These are phyloP conservation scores for Aspergillus biplanus DNA, from an alignment of 495 filamentous ascomycete genomes.

Conservation along the genomic window DNA sequence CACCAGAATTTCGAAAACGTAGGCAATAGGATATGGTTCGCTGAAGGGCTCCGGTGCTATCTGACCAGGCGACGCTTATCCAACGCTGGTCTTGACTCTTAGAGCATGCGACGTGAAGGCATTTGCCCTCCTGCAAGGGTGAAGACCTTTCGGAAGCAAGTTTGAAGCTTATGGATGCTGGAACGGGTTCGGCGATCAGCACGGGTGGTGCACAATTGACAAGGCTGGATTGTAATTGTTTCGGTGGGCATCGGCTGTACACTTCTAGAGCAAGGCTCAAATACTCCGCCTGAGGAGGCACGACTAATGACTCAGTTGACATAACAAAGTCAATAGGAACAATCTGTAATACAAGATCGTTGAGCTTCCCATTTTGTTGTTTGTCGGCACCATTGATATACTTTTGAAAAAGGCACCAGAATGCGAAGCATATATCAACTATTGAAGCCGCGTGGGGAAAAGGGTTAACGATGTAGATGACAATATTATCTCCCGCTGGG, in stretches of 20 bases:
- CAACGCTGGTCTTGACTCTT: conserved; percentile 82
- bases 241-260: conserved; percentile 78
- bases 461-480: conserved; percentile 86
- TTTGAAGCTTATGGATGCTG: conserved; percentile 78
- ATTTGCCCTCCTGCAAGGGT: conserved; percentile 79
- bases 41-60: conserved; percentile 77
- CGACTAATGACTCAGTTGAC: conserved; percentile 64
- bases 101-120: conserved; percentile 86
- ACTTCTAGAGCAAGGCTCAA: conserved; percentile 76
- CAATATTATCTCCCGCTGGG: conserved; percentile 63
- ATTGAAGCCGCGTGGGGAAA: conserved; percentile 65
- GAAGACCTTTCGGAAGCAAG: conserved; percentile 59
- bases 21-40: conserved; percentile 79
- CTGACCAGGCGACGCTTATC: conserved; percentile 91
- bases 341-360: conserved; percentile 82
- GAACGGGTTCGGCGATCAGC: conserved; percentile 71
- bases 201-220: conserved; percentile 68
- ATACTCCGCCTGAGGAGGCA: conserved; percentile 70
- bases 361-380: conserved; percentile 53
- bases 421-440: conserved; percentile 77
- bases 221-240: conserved; percentile 42
- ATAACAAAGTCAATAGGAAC: conserved; percentile 73
- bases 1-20: conserved; percentile 61
- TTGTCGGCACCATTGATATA: conserved; percentile 58
- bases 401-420: conserved; percentile 72